A percentile compares a stretch with the other conserved stretches of the same genome.
Evolutionary conservation across 148 eudicot genomes (phyloP).

Genomic region (Fagopyrum homotropicum): DNA sequence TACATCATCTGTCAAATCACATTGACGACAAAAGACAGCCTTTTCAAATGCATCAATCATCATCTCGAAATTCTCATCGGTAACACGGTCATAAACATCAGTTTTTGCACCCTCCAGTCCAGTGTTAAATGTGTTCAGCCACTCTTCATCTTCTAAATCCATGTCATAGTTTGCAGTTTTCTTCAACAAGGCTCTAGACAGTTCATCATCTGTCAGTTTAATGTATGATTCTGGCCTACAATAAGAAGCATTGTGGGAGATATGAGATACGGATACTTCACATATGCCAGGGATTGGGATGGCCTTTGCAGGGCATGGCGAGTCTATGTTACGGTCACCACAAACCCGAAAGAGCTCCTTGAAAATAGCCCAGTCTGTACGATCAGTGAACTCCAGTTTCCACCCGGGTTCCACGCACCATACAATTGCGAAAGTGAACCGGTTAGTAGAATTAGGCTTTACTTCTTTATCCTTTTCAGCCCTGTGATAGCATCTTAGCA

Average conservation of each 20-base stretch:
- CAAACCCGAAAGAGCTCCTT: constrained; percentile 73
- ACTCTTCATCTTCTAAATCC: constrained; percentile 79
- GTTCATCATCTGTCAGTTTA: constrained; percentile 52
- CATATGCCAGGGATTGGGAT: constrained; percentile 71
- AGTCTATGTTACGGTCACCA: constrained; percentile 44
- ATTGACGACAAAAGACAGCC: constrained; percentile 43
- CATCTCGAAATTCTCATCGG: constrained; percentile 64
- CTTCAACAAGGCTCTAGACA: constrained; percentile 61
- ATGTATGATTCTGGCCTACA: constrained; percentile 64
- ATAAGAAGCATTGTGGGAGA: constrained; percentile 23
- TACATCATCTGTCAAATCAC: constrained; percentile 37
- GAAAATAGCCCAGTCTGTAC: constrained; percentile 71
- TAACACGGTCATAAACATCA: constrained; percentile 26
- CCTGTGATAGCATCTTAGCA: constrained; percentile 26
- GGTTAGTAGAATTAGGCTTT: constrained; percentile 53
- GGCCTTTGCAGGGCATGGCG: constrained; percentile 33
- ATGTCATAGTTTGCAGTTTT: constrained; percentile 62
- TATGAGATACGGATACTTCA: constrained; percentile 41
- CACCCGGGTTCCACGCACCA: constrained; percentile 60
- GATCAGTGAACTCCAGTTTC: constrained; percentile 79
- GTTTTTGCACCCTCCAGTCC: constrained; percentile 16
- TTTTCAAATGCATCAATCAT: constrained; percentile 84
- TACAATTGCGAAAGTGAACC: constrained; percentile 49
- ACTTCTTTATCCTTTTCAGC: constrained; percentile 35
- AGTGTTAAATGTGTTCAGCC: constrained; percentile 50